Base-by-base conservation (phyloP, 495 filamentous ascomycete genomes). In the Chaetomidium leptoderma region DNA sequence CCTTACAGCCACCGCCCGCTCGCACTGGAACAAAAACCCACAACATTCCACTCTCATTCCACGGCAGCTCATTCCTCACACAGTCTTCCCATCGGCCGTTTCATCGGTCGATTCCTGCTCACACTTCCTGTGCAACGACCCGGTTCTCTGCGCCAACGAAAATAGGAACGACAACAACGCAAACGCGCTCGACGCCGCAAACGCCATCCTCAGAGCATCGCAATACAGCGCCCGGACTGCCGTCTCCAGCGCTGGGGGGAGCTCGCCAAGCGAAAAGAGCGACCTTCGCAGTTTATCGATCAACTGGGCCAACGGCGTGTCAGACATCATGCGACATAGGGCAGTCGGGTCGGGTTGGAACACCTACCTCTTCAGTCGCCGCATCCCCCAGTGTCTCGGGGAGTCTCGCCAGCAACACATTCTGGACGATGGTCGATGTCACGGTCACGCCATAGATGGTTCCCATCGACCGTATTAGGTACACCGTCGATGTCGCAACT, bases 381-480 rank as follows among this genome's bases (percentile, higher is more conserved):
- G 55, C 53, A 32, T 74, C 78, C 63, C 74, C 75, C 67, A 86
- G 72, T 35, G 76, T 77, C 39, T 69, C 69, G 0, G 76, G 72
- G 51, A 87, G 73, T 66, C 77, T 72, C 39, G 76, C 69, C 61
- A 72, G 74, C 58, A 86, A 70, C 57, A 83, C 78, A 46, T 84
- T 86, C 66, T 87, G 83, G 14, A 86, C 76, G 36, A 86, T 83
- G 0, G 83, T 74, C 1, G 82, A 81, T 0, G 81, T 83, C 3
- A 84, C 72, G 0, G 84, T 82, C 0, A 87, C 83, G 14, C 83
- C 83, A 74, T 82, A 86, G 23, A 86, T 84, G 3, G 75, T 80
- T 6, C 84, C 84, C 53, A 86, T 76, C 14, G 81, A 84, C 29
- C 83, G 82, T 47, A 85, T 80, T 44, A 86, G 76, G 59, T 86